Conservation (phyloP, 305 asterid genomes). For the Fraxinus platypoda region DNA sequence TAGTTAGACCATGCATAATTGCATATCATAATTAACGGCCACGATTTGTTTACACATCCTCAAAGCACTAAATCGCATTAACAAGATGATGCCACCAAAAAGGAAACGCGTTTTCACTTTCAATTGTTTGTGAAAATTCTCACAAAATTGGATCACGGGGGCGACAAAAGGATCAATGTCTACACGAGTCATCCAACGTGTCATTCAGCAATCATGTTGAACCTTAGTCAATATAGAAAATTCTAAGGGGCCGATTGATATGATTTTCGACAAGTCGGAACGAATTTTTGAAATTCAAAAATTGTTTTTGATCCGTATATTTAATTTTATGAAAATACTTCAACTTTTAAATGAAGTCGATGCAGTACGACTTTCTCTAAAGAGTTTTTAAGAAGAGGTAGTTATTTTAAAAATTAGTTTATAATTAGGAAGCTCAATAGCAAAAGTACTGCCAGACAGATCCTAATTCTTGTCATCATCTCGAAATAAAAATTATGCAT, state of each 20-base stretch:
- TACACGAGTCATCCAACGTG: background rate
- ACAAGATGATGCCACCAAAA: background rate
- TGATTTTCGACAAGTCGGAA: background rate
- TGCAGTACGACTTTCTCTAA: no score
- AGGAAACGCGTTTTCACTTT: background rate
- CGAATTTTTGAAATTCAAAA: no score
- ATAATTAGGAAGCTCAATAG: no score
- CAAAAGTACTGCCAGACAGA: background rate
- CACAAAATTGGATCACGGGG: background rate
- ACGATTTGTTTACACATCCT: background rate
- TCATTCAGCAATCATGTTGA: background rate
- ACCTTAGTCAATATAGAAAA: background rate
- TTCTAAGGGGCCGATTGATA: background rate
- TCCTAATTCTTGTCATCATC: background rate
- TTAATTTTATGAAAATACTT: no score
- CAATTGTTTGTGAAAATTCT: background rate
- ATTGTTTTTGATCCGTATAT: no score
- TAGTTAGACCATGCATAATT: background rate
- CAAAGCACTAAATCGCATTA: background rate
- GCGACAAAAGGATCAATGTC: background rate
- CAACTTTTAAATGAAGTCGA: no score
- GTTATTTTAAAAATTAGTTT: no score
- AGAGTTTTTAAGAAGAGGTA: no score
- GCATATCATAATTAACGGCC: background rate
- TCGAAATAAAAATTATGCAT: background rate